Percentiles rank a stretch among this genome's conserved stretches.
Conservation (phyloP, 169 alveolate species). For the Neospora caninum region DNA sequence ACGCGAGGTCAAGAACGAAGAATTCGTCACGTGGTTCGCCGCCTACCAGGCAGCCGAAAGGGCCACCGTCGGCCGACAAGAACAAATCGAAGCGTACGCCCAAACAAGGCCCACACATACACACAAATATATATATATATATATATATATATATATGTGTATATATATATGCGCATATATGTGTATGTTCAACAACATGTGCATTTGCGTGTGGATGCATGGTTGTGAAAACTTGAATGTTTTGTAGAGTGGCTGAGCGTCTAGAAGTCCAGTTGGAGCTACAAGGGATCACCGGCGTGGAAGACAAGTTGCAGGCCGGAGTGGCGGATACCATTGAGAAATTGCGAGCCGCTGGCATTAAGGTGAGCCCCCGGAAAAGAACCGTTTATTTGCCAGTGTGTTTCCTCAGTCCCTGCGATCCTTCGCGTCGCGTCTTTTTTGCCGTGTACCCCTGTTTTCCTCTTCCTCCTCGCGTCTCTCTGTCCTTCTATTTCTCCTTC, state of each 20-base stretch:
- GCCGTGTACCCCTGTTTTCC: no score
- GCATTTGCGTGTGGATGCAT: not conserved
- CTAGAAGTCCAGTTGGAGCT: slow-evolving; percentile 86
- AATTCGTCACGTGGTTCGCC: slow-evolving; percentile 78
- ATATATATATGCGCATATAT: not conserved
- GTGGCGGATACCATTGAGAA: slow-evolving; percentile 92
- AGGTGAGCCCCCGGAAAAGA: slow-evolving; percentile 26
- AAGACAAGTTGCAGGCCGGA: slow-evolving; percentile 87
- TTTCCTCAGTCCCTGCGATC: not conserved
- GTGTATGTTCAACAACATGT: not conserved
- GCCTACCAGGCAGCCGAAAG: slow-evolving; percentile 5
- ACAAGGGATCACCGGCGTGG: slow-evolving; percentile 94
- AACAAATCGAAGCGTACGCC: slow-evolving; percentile 10
- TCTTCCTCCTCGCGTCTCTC: not conserved
- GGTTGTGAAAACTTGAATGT: no score
- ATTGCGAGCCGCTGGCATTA: slow-evolving; percentile 92
- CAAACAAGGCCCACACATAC: not conserved
- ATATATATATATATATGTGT: not conserved
- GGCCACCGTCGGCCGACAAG: slow-evolving; percentile 25
- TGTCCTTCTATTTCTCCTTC: not conserved
- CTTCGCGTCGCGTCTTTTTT: not conserved
- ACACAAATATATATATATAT: not conserved
- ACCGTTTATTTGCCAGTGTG: not conserved
- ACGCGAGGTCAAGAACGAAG: slow-evolving; percentile 86
- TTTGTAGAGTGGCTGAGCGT: slow-evolving; percentile 77